Evolutionary conservation across 805 yeast genomes (phyloP).

Genomic region (Lipomyces yamadae): DNA sequence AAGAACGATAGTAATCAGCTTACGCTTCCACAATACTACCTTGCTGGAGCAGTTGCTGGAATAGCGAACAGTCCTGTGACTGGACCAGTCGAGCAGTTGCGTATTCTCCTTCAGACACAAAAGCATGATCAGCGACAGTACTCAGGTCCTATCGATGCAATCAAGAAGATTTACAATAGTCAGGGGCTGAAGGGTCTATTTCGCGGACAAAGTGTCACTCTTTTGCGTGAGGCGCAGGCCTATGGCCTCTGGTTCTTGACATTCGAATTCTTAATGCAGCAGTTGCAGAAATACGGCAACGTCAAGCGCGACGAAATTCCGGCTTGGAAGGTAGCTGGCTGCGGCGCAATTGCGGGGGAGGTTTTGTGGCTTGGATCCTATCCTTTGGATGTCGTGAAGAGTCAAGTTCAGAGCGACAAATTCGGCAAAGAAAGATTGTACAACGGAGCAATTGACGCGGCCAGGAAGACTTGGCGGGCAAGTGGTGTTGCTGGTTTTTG

Average conservation of each 20-base stretch:
- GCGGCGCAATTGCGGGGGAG: constrained; percentile 90
- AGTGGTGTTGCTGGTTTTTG: constrained; percentile 79
- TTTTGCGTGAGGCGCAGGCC: constrained; percentile 80
- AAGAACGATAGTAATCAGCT: constrained; percentile 48
- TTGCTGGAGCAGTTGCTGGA: constrained; percentile 93
- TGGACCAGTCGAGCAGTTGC: constrained; percentile 91
- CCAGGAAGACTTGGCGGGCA: constrained; percentile 56
- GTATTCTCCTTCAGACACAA: constrained; percentile 92
- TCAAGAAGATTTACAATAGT: constrained; percentile 58
- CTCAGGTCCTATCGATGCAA: constrained; percentile 75
- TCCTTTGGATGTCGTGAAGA: constrained; percentile 90
- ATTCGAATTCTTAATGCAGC: constrained; percentile 59
- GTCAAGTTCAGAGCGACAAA: constrained; percentile 79
- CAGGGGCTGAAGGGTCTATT: constrained; percentile 68
- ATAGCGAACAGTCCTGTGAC: constrained; percentile 70
- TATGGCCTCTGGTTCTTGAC: constrained; percentile 77
- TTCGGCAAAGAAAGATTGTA: constrained; percentile 65
- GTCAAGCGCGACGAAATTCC: constrained; percentile 73
- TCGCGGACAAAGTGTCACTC: constrained; percentile 83
- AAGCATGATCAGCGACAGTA: constrained; percentile 55
- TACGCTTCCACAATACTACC: constrained; percentile 68
- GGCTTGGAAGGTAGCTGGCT: constrained; percentile 82
- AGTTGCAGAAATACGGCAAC: constrained; percentile 37
- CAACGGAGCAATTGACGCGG: constrained; percentile 62
- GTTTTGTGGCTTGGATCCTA: constrained; percentile 41